Conservation (phyloP, 148 eudicot species). For the Rhododendron ovatum region DNA sequence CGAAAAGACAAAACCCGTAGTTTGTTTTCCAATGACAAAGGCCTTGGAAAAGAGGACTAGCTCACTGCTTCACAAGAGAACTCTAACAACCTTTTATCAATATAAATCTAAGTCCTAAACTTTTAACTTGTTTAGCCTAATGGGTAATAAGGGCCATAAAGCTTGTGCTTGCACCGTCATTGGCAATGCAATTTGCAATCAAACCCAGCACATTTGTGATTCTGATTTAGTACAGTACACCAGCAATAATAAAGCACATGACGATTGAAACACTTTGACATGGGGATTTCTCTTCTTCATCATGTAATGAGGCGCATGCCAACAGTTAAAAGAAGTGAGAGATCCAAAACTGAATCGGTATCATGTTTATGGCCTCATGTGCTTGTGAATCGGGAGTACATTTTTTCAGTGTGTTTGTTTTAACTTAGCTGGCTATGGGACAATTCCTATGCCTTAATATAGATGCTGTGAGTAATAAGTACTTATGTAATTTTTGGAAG, state of each 20-base stretch:
- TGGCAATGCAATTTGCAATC: background rate
- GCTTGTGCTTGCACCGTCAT: background rate
- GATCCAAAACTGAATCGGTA: background rate
- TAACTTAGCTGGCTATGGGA: background rate
- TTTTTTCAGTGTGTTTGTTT: background rate
- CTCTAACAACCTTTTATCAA: background rate
- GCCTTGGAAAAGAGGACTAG: background rate
- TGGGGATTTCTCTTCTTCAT: background rate
- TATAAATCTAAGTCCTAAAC: background rate
- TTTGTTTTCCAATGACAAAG: background rate
- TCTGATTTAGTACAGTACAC: background rate
- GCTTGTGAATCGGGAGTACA: background rate
- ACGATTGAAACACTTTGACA: background rate
- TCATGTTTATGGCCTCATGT: background rate
- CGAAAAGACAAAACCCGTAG: background rate
- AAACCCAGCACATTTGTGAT: background rate
- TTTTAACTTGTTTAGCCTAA: background rate
- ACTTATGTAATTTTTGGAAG: background rate
- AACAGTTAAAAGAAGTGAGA: background rate
- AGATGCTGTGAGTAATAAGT: background rate
- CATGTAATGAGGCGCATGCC: background rate
- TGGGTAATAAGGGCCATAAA: background rate
- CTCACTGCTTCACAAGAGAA: background rate
- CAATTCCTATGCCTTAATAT: background rate
- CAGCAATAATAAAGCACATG: background rate